Evolutionary conservation across 2,329 filamentous ascomycete species (phyloP).

Genomic region (Xylariaceae sp.): DNA sequence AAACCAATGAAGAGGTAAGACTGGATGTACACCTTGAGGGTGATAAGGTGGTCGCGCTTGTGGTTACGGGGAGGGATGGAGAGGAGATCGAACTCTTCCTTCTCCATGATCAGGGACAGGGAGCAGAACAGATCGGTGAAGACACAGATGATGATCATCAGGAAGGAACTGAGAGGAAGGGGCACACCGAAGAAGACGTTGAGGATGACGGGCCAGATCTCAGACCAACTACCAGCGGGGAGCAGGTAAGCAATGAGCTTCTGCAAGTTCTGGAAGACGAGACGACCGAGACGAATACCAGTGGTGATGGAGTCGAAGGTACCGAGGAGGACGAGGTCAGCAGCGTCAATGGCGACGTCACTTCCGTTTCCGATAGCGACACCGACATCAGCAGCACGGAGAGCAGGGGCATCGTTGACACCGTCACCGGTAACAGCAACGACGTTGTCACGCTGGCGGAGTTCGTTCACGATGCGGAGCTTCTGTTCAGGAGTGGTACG

Average conservation of each 20-base stretch:
- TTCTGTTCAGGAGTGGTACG: slow-evolving; percentile 63
- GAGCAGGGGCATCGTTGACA: slow-evolving; percentile 67
- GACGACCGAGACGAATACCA: not conserved
- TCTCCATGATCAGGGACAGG: not conserved
- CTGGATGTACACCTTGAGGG: not conserved
- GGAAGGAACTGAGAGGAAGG: not conserved
- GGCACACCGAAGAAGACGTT: not conserved
- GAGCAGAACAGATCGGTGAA: not conserved
- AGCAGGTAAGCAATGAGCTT: slow-evolving; percentile 1
- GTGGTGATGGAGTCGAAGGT: not conserved
- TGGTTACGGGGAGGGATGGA: not conserved
- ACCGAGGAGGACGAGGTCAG: not conserved
- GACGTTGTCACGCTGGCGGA: slow-evolving; percentile 62
- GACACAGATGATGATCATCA: slow-evolving; percentile 1
- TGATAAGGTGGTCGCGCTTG: slow-evolving; percentile 1
- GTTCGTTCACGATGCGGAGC: slow-evolving; percentile 67
- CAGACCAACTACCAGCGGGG: not conserved
- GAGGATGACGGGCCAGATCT: not conserved
- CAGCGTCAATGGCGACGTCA: not conserved
- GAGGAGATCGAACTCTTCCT: slow-evolving; percentile 1
- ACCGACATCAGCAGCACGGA: slow-evolving; percentile 67
- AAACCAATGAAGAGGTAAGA: not conserved
- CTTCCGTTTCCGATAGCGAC: slow-evolving; percentile 52
- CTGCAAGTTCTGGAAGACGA: slow-evolving; percentile 1
- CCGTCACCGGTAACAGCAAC: slow-evolving; percentile 72